Conservation (phyloP, 2,329 filamentous ascomycete genomes). For the Calcarisporium arbuscula region DNA sequence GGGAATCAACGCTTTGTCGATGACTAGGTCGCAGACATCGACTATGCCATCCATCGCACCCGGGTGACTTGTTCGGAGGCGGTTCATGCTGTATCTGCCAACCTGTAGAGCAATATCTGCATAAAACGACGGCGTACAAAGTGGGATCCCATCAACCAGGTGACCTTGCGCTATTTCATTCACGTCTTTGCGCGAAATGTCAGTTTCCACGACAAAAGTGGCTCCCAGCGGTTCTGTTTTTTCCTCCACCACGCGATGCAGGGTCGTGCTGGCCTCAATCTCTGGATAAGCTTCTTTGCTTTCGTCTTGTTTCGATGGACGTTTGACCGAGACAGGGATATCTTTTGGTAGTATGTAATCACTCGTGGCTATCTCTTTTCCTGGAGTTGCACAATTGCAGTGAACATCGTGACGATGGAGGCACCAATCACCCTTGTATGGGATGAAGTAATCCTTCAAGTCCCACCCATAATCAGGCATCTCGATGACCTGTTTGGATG, state of each 20-base stretch:
- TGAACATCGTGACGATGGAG: constrained; percentile 51
- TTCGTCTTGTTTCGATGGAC: constrained; percentile 49
- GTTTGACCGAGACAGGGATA: constrained; percentile 32
- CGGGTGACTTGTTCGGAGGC: constrained; percentile 1
- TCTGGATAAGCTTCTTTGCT: no score
- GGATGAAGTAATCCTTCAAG: constrained; percentile 64
- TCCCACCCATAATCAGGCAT: constrained; percentile 69
- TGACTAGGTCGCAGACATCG: constrained; percentile 39
- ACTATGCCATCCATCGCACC: constrained; percentile 14
- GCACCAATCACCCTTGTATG: constrained; percentile 63
- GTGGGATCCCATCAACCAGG: constrained; percentile 58
- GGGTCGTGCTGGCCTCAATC: constrained; percentile 11
- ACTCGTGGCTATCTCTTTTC: no score
- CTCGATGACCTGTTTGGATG: constrained; percentile 38
- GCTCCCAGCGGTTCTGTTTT: constrained; percentile 20
- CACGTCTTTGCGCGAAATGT: constrained; percentile 58
- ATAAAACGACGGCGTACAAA: constrained; percentile 55
- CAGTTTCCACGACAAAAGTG: constrained; percentile 57
- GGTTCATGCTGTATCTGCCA: constrained; percentile 41
- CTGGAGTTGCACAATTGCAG: no score
- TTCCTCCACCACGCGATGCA: constrained; percentile 12
- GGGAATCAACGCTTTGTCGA: constrained; percentile 15
- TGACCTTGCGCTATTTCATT: constrained; percentile 56
- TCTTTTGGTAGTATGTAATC: no score
- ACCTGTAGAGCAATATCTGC: constrained; percentile 61